Evolutionary conservation across 2,329 filamentous ascomycete genomes (phyloP).

Genomic region (Pyrenophora tritici-repentis): DNA sequence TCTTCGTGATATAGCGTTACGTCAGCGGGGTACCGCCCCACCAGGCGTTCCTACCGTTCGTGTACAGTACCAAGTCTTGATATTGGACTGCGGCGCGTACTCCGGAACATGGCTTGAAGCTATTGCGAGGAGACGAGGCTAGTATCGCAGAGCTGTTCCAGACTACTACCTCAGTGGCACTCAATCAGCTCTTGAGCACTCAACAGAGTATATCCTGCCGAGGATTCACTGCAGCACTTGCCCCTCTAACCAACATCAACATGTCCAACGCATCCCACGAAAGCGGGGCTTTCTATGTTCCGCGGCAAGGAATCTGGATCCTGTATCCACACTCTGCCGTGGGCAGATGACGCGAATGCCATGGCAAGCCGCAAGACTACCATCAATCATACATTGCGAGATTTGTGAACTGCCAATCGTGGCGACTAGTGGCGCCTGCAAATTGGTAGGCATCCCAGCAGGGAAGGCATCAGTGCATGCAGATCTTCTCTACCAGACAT

Average conservation of each 20-base stretch:
- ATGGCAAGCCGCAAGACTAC: conserved; percentile 26
- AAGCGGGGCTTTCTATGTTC: conserved; percentile 14
- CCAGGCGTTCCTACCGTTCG: background rate
- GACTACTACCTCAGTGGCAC: background rate
- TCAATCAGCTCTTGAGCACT: no score
- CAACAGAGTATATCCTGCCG: background rate
- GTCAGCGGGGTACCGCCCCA: conserved; percentile 18
- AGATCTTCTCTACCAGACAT: conserved; percentile 12
- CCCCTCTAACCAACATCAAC: conserved; percentile 3
- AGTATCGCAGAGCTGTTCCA: background rate
- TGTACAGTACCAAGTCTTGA: background rate
- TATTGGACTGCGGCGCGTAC: background rate
- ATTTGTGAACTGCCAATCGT: conserved; percentile 29
- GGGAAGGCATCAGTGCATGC: conserved; percentile 2
- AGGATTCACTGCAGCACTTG: background rate
- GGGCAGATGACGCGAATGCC: conserved; percentile 29
- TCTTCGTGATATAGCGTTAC: conserved; percentile 20
- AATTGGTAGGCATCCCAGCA: conserved; percentile 23
- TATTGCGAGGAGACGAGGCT: background rate
- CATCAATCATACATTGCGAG: conserved; percentile 24
- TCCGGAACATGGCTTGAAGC: background rate
- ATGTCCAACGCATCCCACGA: conserved; percentile 2
- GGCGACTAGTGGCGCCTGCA: conserved; percentile 22
- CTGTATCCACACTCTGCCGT: conserved; percentile 12
- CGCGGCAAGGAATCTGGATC: conserved; percentile 7